These are phyloP conservation scores for Dalechampia spathulata DNA, from an alignment of 441 rosid genomes.

Conservation along the genomic window DNA sequence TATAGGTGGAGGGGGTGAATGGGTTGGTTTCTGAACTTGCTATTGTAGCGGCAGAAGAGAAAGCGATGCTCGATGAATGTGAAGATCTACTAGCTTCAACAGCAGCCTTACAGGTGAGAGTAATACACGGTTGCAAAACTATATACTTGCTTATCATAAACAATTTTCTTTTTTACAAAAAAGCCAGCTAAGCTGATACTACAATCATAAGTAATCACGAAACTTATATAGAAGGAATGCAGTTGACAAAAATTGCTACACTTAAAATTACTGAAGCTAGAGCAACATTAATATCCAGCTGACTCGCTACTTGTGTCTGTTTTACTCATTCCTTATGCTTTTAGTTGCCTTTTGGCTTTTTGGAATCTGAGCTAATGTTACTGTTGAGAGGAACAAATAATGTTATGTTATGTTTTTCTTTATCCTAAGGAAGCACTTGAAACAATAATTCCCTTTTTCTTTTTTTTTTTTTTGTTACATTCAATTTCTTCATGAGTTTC, in stretches of 20 bases:
- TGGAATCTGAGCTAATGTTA: not conserved
- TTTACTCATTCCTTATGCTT: not conserved
- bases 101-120: conserved; percentile 63
- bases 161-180: no score
- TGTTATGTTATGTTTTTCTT: no score
- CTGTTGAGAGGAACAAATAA: not conserved
- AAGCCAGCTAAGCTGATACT: no score
- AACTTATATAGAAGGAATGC: no score
- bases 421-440: no score
- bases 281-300: not conserved
- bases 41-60: conserved; percentile 44
- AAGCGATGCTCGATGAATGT: conserved; percentile 53
- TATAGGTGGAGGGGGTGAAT: conserved; percentile 64
- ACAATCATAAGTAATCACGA: no score
- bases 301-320: not conserved
- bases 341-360: not conserved
- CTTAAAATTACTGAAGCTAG: not conserved
- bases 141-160: not conserved
- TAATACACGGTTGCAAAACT: not conserved
- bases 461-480: no score
- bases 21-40: conserved; percentile 64
- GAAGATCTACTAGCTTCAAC: conserved; percentile 59
- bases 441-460: no score
- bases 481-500: no score
- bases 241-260: not conserved